Evolutionary conservation across 2,329 filamentous ascomycete species (phyloP).

Genomic region (Colletotrichum cereale): DNA sequence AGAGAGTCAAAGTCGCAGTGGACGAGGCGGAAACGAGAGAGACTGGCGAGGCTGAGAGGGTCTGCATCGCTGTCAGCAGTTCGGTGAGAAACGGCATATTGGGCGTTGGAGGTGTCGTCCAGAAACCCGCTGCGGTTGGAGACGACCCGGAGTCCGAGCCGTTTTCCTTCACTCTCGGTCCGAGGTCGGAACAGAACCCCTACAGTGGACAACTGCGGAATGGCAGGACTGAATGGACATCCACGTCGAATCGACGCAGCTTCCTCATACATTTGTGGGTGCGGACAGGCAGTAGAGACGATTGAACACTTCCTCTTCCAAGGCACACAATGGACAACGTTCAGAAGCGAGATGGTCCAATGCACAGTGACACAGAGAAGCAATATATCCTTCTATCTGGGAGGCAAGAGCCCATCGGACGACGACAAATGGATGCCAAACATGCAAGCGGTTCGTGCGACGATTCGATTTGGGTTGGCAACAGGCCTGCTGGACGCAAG

Average conservation of each 20-base stretch:
- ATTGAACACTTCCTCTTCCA: constrained; percentile 26
- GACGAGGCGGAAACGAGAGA: too few species aligned
- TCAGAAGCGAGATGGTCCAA: neutral
- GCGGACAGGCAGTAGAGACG: constrained; percentile 43
- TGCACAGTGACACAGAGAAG: neutral
- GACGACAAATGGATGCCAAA: neutral
- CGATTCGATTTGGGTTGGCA: too few species aligned
- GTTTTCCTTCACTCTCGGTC: too few species aligned
- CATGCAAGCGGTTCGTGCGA: too few species aligned
- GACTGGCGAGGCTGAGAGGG: too few species aligned
- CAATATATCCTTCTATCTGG: neutral
- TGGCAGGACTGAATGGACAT: constrained; percentile 41
- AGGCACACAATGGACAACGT: constrained; percentile 45
- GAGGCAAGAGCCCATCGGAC: constrained; percentile 6
- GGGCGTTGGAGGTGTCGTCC: too few species aligned
- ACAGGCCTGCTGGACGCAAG: neutral
- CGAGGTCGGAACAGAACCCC: too few species aligned
- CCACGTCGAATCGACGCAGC: constrained; percentile 32
- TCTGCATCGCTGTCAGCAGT: too few species aligned
- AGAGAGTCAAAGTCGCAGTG: too few species aligned
- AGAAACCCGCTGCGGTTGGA: too few species aligned
- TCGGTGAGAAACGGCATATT: too few species aligned
- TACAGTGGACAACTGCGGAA: neutral
- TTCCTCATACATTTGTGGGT: constrained; percentile 27
- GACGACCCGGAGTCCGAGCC: too few species aligned